phyloP scores from a whole-genome alignment of 768 basidiomycete species.

The Tulasnella sp. region DNA sequence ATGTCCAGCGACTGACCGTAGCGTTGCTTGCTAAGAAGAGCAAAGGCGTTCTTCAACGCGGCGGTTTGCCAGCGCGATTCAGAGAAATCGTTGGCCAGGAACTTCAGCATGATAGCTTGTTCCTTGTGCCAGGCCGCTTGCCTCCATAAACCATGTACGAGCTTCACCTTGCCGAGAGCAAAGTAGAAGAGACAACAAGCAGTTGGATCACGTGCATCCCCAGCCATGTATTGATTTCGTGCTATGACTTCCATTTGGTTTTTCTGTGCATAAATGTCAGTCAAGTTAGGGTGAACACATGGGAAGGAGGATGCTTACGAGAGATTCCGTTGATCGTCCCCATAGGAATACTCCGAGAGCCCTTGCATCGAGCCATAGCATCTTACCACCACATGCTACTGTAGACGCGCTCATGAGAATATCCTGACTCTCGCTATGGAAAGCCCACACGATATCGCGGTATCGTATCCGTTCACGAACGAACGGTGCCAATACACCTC shows the following conservation, averaged over 20 bases:
- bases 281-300: not conserved
- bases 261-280: conserved; percentile 46
- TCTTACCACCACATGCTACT: conserved; percentile 65
- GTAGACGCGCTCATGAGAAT: conserved; percentile 59
- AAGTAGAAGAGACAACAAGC: conserved; percentile 88
- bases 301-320: conserved; percentile 37
- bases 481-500: conserved; percentile 11
- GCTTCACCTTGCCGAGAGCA: conserved; percentile 79
- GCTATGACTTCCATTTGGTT: conserved; percentile 77
- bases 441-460: conserved; percentile 95
- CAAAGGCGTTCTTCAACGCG: conserved; percentile 92
- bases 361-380: conserved; percentile 81
- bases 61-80: conserved; percentile 79
- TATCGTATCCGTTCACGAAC: conserved; percentile 65
- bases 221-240: conserved; percentile 82
- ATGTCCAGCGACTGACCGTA: conserved; percentile 50
- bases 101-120: conserved; percentile 78
- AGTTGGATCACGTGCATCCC: conserved; percentile 78
- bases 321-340: conserved; percentile 62
- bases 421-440: conserved; percentile 88
- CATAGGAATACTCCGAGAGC: conserved; percentile 80
- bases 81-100: conserved; percentile 80
- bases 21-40: conserved; percentile 76
- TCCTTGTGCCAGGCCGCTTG: conserved; percentile 92
- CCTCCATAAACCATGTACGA: conserved; percentile 91